A percentile compares a stretch with the other conserved stretches of the same genome.
Evolutionary conservation across 345 rosid genomes (phyloP).

Genomic region (Abelmoschus esculentus): DNA sequence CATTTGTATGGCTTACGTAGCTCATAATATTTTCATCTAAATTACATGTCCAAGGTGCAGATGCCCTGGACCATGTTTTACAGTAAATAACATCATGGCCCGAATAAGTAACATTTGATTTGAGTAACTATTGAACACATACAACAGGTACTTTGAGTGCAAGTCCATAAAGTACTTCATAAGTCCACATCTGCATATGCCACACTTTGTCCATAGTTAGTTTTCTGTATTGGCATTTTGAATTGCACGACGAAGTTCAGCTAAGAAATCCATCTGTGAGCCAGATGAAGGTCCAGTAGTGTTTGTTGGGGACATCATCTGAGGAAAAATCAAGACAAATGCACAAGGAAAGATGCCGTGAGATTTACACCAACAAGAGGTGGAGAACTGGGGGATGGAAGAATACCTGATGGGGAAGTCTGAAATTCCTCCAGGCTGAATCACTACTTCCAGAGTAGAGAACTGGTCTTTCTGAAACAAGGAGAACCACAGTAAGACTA

Average conservation of each 20-base stretch:
- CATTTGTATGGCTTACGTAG: not conserved
- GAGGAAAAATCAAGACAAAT: slow-evolving; percentile 11
- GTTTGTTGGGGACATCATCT: slow-evolving; percentile 33
- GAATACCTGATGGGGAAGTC: slow-evolving; percentile 63
- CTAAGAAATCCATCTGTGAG: slow-evolving; percentile 48
- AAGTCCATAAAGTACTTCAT: slow-evolving; percentile 1
- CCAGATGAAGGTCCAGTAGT: slow-evolving; percentile 27
- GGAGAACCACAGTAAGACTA: not conserved
- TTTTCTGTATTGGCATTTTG: slow-evolving; percentile 24
- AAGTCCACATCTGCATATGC: not conserved
- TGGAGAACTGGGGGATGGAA: not conserved
- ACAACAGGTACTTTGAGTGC: slow-evolving; percentile 12
- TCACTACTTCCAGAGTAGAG: slow-evolving; percentile 42
- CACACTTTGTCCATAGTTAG: slow-evolving; percentile 7
- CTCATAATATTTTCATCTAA: not conserved
- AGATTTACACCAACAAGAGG: not conserved
- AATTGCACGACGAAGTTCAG: slow-evolving; percentile 49
- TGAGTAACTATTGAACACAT: slow-evolving; percentile 11
- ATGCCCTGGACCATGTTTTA: not conserved
- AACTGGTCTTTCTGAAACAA: slow-evolving; percentile 53
- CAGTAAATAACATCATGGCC: slow-evolving; percentile 10
- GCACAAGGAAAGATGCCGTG: not conserved
- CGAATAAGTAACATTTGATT: slow-evolving; percentile 8
- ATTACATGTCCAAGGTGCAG: slow-evolving; percentile 3
- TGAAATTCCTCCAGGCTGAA: slow-evolving; percentile 42